Conservation (phyloP, 1,284 basidiomycete species). For the Trametes pubescens region DNA sequence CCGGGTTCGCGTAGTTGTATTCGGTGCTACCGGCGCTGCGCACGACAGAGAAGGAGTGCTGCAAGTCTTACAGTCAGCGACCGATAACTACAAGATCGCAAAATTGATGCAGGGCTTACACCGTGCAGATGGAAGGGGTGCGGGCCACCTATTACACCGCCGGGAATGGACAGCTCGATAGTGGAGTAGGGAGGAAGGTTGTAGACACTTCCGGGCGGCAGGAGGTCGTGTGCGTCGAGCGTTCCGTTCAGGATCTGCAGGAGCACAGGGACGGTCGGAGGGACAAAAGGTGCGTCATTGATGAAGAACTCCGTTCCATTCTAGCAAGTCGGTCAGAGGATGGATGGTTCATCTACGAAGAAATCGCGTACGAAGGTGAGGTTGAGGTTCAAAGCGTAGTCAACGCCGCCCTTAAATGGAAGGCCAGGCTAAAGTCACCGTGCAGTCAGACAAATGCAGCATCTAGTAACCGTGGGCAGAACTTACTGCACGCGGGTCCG, state of each 20-base stretch:
- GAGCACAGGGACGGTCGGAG: constrained; percentile 46
- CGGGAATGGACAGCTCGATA: constrained; percentile 49
- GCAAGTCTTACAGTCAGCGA: not conserved
- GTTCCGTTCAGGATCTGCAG: constrained; percentile 49
- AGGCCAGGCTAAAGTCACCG: constrained; percentile 38
- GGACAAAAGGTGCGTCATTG: constrained; percentile 39
- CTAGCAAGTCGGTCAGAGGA: constrained; percentile 9
- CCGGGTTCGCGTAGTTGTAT: constrained; percentile 51
- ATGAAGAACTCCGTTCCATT: constrained; percentile 37
- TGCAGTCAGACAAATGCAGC: not conserved
- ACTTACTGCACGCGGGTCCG: constrained; percentile 26
- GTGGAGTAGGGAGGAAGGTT: constrained; percentile 41
- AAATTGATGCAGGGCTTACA: too few relatives aligned
- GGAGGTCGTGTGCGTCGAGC: constrained; percentile 39
- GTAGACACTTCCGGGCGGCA: constrained; percentile 46
- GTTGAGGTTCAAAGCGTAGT: constrained; percentile 40
- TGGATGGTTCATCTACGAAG: not conserved
- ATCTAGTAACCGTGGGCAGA: not conserved
- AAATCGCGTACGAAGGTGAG: constrained; percentile 38
- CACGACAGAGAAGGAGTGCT: constrained; percentile 38
- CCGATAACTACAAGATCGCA: too few relatives aligned
- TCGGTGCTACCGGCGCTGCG: constrained; percentile 30
- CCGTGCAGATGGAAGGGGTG: constrained; percentile 55
- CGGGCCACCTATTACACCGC: constrained; percentile 40
- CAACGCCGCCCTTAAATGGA: constrained; percentile 39